Conservation (phyloP, 1,284 basidiomycete species). For the Malassezia caprae region DNA sequence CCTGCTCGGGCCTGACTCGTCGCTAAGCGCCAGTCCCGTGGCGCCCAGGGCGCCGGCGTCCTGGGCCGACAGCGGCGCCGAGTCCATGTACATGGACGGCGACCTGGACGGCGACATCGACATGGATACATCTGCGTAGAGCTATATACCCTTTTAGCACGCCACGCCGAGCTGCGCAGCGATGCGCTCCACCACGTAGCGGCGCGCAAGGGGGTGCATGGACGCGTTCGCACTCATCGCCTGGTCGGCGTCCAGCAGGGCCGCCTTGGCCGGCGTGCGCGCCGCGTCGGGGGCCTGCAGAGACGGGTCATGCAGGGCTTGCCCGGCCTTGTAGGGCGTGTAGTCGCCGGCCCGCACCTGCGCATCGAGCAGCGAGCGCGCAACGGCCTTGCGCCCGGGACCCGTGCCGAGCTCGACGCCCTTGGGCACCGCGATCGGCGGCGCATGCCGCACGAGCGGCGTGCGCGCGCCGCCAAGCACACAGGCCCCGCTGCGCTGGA, state of each 20-base stretch:
- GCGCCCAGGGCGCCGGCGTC: background rate
- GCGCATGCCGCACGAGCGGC: slow-evolving; percentile 5
- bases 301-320: background rate
- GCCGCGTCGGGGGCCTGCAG: background rate
- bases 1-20: background rate
- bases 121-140: slow-evolving; percentile 17
- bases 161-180: slow-evolving; percentile 2
- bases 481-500: background rate
- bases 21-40: slow-evolving; percentile 1
- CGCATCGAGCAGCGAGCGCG: background rate
- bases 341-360: slow-evolving; percentile 15
- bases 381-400: background rate
- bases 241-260: slow-evolving; percentile 8
- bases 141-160: slow-evolving; percentile 3
- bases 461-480: background rate
- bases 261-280: background rate
- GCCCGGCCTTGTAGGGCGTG: slow-evolving; percentile 1
- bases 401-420: background rate
- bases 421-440: slow-evolving; percentile 10
- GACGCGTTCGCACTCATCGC: slow-evolving; percentile 8
- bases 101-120: slow-evolving; percentile 34
- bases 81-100: slow-evolving; percentile 13
- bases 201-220: slow-evolving; percentile 13
- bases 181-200: slow-evolving; percentile 10
- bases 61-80: slow-evolving; percentile 19